Evolutionary conservation across 1,284 basidiomycete genomes (phyloP).

Genomic region (Tremellales sp.): DNA sequence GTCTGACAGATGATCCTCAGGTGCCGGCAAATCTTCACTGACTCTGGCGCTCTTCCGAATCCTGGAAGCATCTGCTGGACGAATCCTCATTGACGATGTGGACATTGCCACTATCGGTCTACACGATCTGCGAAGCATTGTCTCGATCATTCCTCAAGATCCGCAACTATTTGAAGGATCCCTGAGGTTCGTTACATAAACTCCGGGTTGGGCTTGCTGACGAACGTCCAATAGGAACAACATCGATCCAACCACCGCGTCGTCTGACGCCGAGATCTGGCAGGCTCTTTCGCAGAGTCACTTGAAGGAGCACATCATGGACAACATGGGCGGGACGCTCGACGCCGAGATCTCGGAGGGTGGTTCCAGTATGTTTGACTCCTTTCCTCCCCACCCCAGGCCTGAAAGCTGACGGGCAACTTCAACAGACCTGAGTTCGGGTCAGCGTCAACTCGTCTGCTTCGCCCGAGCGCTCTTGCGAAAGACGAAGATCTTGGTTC

Average conservation of each 20-base stretch:
- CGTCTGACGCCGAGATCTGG: conserved; percentile 79
- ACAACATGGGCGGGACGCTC: conserved; percentile 64
- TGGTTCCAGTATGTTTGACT: conserved; percentile 54
- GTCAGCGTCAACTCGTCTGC: conserved; percentile 79
- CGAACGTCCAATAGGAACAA: conserved; percentile 24
- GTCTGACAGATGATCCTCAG: no score
- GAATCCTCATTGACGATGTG: conserved; percentile 76
- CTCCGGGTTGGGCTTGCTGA: conserved; percentile 46
- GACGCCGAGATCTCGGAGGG: conserved; percentile 76
- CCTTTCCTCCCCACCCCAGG: no score
- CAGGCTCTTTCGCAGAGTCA: conserved; percentile 67
- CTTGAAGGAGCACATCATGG: conserved; percentile 58
- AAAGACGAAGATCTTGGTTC: conserved; percentile 78
- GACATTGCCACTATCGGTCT: conserved; percentile 81
- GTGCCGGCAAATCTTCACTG: conserved; percentile 86
- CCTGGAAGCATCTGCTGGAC: conserved; percentile 74
- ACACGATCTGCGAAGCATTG: conserved; percentile 59
- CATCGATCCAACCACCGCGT: conserved; percentile 48
- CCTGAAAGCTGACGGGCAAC: neutral
- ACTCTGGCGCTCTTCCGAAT: conserved; percentile 57
- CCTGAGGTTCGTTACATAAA: conserved; percentile 64
- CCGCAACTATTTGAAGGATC: conserved; percentile 80
- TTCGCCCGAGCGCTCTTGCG: conserved; percentile 73
- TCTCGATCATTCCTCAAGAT: conserved; percentile 88
- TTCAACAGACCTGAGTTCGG: conserved; percentile 64